Base-by-base conservation (phyloP, 345 rosid species). In the Boechera divaricarpa region DNA sequence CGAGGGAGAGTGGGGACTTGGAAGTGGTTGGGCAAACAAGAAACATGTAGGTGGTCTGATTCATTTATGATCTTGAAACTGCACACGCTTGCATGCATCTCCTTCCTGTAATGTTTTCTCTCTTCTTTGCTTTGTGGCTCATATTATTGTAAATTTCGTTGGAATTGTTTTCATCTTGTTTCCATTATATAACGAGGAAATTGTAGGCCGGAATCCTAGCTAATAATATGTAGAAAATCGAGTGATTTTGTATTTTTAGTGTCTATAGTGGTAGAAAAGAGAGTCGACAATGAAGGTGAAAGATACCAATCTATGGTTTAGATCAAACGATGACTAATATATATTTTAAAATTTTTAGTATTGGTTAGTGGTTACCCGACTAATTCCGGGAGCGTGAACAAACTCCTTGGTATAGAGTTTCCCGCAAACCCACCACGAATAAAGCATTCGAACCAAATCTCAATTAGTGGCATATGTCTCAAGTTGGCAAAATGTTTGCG, bases 1-100 rank as follows among this genome's bases (percentile, higher is more conserved):
- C 63, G 62, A 68, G 69, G 45, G 60, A 45, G 53, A 49, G 77
- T 77, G 47, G 71, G 71, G 64, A 54, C 76, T 32, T 76, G 64
- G 66, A 63, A 63, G 76, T 70, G 62, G 76, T 64, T 70, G 81
- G 62, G 67, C 77, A 71, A 71, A 64, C 76, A 63, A 61, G 63
- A 76, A 61, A 76, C 75, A 62, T 76, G 70, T 32, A 56, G 53
- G 32, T 76, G 67, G 52, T 58, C 81, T 18, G 44, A 65, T 57
- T 64, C 60, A 77, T 47, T 64, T 36, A 29, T 47, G 62, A 71
- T 71, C 58, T 57, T 72, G 68, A 61, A 29, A 31, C 65, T 58
- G 62, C 77, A 71, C 81, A 77, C 81, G 72, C 68, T 64, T 72
- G 80, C 76, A 35, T 72, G 80, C 76, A 35, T 70, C 52, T 70